These are phyloP conservation scores for Stagonosporopsis tanaceti DNA, from an alignment of 2,329 filamentous ascomycete genomes.

Conservation along the genomic window DNA sequence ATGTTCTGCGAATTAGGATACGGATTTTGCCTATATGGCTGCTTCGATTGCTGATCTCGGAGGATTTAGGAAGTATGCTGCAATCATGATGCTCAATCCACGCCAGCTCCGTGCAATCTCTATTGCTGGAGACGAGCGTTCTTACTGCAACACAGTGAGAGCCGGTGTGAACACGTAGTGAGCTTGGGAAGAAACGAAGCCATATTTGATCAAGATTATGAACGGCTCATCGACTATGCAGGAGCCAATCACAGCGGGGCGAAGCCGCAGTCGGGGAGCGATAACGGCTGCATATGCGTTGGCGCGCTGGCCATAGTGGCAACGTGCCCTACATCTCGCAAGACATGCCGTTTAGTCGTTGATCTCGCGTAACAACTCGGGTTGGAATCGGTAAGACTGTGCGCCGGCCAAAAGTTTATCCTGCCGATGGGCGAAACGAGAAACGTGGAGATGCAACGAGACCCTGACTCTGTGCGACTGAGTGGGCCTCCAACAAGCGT, in stretches of 20 bases:
- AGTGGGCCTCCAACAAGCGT: background rate
- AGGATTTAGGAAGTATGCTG: background rate
- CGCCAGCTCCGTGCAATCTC: background rate
- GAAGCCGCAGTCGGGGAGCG: background rate
- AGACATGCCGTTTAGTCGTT: background rate
- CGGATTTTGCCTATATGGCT: background rate
- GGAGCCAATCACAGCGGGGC: background rate
- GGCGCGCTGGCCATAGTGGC: background rate
- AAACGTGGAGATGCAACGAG: background rate
- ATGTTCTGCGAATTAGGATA: background rate
- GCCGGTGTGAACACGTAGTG: background rate
- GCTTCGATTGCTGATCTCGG: background rate
- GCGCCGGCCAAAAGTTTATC: background rate
- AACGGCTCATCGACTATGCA: background rate
- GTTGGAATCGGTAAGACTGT: background rate
- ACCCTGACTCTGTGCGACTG: background rate
- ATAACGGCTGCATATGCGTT: background rate
- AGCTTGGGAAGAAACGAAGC: background rate
- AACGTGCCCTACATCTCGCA: background rate
- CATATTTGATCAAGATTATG: background rate
- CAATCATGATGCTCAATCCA: background rate
- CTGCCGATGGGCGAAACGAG: background rate
- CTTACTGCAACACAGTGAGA: background rate
- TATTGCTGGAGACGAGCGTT: background rate
- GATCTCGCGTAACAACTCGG: background rate